A percentile compares a stretch with the other conserved stretches of the same genome.
Conservation (phyloP, 305 asterid species). For the Fraxinus ornus region DNA sequence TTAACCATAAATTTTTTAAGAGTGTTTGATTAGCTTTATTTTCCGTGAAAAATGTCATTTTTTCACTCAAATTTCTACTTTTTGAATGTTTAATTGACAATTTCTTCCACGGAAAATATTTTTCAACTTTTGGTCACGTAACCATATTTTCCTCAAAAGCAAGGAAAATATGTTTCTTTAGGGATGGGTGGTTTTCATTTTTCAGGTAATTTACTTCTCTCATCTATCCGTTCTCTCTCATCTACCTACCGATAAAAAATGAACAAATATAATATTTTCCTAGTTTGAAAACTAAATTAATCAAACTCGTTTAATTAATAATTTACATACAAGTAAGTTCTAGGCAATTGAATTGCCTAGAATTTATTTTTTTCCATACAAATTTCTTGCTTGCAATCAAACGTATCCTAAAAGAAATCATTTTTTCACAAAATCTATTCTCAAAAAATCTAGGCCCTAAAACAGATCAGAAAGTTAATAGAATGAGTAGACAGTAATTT, state of each 20-base stretch:
- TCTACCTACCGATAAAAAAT: not conserved
- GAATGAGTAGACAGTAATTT: not conserved
- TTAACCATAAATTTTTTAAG: too few species aligned
- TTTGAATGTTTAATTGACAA: not conserved
- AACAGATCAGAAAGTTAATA: not conserved
- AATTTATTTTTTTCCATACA: not conserved
- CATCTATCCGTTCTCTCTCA: not conserved
- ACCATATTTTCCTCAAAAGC: not conserved
- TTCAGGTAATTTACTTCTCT: not conserved
- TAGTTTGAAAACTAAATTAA: not conserved
- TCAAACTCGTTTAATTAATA: too few species aligned
- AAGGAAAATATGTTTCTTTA: not conserved
- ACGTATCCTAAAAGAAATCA: not conserved
- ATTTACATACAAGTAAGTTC: too few species aligned
- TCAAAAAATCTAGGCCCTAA: not conserved
- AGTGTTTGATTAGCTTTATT: not conserved
- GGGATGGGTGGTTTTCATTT: not conserved
- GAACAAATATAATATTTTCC: too few species aligned
- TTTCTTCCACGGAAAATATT: too few species aligned
- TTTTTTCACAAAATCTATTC: not conserved
- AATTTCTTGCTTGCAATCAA: not conserved
- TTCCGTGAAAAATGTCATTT: too few species aligned
- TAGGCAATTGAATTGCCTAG: too few species aligned
- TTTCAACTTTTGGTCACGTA: not conserved
- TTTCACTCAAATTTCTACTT: not conserved